These are phyloP conservation scores for Stropharia rugosoannulata DNA, from an alignment of 768 basidiomycete species.

Conservation along the genomic window DNA sequence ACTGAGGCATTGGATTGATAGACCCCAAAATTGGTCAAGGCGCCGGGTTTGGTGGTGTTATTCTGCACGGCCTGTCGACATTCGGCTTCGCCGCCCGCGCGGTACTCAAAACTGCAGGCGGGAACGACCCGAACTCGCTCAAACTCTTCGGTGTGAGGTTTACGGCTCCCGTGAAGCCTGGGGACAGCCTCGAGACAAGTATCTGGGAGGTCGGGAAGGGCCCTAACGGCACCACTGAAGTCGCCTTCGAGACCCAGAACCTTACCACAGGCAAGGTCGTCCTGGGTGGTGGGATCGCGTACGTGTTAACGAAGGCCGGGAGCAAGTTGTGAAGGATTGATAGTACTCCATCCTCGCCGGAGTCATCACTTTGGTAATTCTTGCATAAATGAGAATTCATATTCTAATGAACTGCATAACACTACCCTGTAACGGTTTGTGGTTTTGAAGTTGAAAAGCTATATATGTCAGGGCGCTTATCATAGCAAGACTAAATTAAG, in stretches of 20 bases:
- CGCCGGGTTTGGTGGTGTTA: constrained; percentile 80
- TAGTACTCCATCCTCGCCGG: not conserved
- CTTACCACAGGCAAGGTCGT: constrained; percentile 59
- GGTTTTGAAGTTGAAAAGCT: too few species aligned
- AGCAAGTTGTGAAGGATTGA: constrained; percentile 23
- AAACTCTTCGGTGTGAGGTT: constrained; percentile 74
- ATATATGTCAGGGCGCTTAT: too few species aligned
- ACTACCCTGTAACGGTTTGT: too few species aligned
- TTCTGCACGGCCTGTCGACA: constrained; percentile 81
- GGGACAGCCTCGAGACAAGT: constrained; percentile 75
- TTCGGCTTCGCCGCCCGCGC: constrained; percentile 84
- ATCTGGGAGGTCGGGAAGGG: constrained; percentile 77
- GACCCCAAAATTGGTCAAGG: constrained; percentile 74
- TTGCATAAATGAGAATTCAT: too few species aligned
- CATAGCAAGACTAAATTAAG: too few species aligned
- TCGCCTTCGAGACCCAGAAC: constrained; percentile 64
- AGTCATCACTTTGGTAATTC: too few species aligned
- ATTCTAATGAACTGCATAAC: too few species aligned
- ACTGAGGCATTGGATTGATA: constrained; percentile 17
- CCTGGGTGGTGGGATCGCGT: constrained; percentile 64
- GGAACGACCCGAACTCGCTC: constrained; percentile 58
- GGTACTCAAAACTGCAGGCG: constrained; percentile 62
- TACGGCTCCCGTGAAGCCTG: constrained; percentile 82
- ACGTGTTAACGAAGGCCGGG: constrained; percentile 45
- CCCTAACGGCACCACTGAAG: constrained; percentile 56